Evolutionary conservation across 2,329 filamentous ascomycete genomes (phyloP).

Genomic region (Cladosporium velox): DNA sequence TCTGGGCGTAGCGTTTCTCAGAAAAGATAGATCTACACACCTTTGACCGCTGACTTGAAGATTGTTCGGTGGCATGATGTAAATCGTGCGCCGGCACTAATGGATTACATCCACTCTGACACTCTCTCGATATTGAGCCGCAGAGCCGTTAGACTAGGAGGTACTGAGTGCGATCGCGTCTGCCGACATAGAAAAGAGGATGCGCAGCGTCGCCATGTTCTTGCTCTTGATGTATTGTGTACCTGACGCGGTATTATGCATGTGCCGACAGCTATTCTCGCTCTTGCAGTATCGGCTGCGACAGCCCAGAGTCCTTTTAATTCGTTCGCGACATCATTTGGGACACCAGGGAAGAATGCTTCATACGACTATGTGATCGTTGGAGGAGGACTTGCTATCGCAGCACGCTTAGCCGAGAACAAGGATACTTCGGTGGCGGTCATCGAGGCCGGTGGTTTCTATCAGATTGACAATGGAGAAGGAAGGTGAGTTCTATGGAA

Average conservation of each 20-base stretch:
- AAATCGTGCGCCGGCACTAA: background rate
- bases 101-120: background rate
- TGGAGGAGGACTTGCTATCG: too few relatives aligned
- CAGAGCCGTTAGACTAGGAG: background rate
- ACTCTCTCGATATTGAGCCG: background rate
- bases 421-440: too few relatives aligned
- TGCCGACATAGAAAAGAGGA: background rate
- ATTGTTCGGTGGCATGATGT: background rate
- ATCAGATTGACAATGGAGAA: too few relatives aligned
- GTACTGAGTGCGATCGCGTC: background rate
- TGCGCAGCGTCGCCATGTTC: background rate
- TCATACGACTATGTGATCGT: too few relatives aligned
- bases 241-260: background rate
- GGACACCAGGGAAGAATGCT: too few relatives aligned
- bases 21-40: background rate
- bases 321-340: too few relatives aligned
- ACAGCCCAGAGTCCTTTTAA: too few relatives aligned
- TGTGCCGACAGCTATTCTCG: background rate
- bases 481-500: too few relatives aligned
- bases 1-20: background rate
- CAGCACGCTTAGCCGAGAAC: too few relatives aligned
- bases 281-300: background rate
- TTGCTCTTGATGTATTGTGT: background rate
- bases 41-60: background rate
- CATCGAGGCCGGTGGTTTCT: too few relatives aligned